Evolutionary conservation across 768 basidiomycete genomes (phyloP).

Genomic region (Pholiota microspora): DNA sequence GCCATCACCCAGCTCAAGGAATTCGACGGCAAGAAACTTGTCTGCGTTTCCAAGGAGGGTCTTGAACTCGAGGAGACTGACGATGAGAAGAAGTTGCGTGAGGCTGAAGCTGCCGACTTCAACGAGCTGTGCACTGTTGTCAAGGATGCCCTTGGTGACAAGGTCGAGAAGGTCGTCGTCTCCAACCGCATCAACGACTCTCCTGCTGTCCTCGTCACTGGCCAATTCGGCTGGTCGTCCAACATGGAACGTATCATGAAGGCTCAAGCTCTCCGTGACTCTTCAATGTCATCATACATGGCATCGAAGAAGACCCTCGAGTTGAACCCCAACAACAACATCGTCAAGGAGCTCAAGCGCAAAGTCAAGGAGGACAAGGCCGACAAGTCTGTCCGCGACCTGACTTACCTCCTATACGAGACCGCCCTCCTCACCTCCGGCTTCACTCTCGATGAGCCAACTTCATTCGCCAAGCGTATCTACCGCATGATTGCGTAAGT

Average conservation of each 20-base stretch:
- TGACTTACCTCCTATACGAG: constrained; percentile 96
- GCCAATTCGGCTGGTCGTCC: constrained; percentile 99
- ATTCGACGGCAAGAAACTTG: constrained; percentile 96
- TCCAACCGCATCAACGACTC: constrained; percentile 98
- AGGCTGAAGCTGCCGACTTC: constrained; percentile 81
- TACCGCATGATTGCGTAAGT: constrained; percentile 85
- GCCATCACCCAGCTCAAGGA: constrained; percentile 99
- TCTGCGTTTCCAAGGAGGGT: constrained; percentile 98
- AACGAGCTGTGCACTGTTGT: constrained; percentile 89
- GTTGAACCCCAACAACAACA: constrained; percentile 88
- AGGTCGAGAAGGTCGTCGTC: constrained; percentile 98
- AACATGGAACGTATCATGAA: constrained; percentile 99
- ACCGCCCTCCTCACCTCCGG: constrained; percentile 94
- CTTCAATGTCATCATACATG: constrained; percentile 99
- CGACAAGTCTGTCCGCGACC: constrained; percentile 96
- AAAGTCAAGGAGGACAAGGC: constrained; percentile 97
- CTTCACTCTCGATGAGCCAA: constrained; percentile 94
- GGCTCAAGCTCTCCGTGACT: constrained; percentile 94
- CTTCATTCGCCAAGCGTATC: constrained; percentile 93
- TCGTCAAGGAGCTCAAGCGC: constrained; percentile 93
- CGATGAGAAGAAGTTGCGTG: constrained; percentile 91
- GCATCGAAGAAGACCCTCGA: constrained; percentile 97
- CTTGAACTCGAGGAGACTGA: constrained; percentile 99
- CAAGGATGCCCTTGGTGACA: constrained; percentile 98
- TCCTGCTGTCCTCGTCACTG: constrained; percentile 95